phyloP scores from a whole-genome alignment of 2,329 filamentous ascomycete genomes.

The Ascochyta rabiei region DNA sequence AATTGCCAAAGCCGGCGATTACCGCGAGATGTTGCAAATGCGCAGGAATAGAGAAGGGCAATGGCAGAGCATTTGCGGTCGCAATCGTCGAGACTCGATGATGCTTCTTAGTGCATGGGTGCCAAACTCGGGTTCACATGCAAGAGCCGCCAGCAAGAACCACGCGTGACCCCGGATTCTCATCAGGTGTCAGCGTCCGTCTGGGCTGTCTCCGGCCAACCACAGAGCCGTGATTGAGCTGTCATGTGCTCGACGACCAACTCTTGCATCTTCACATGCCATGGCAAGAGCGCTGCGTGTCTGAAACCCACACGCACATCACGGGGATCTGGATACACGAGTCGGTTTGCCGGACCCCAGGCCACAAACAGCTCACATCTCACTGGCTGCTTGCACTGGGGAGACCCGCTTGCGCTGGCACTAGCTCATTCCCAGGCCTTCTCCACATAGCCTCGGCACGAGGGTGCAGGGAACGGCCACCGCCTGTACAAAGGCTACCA shows the following conservation, averaged over 20 bases:
- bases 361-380: slow-evolving; percentile 33
- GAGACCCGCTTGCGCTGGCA: slow-evolving; percentile 21
- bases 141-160: slow-evolving; percentile 6
- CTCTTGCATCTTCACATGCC: slow-evolving; percentile 18
- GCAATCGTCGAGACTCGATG: neutral
- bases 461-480: slow-evolving; percentile 22
- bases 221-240: slow-evolving; percentile 2
- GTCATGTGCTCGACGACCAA: slow-evolving; percentile 13
- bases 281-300: slow-evolving; percentile 3
- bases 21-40: neutral
- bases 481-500: slow-evolving; percentile 36
- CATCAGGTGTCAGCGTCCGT: slow-evolving; percentile 9
- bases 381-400: slow-evolving; percentile 30
- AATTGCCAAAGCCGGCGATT: slow-evolving; percentile 26
- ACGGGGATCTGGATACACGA: slow-evolving; percentile 10
- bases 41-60: neutral
- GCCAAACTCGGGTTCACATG: slow-evolving; percentile 16
- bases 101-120: slow-evolving; percentile 2
- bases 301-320: slow-evolving; percentile 8
- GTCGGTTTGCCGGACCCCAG: slow-evolving; percentile 14
- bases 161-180: slow-evolving; percentile 20
- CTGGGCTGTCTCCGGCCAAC: slow-evolving; percentile 4
- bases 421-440: slow-evolving; percentile 28
- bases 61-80: neutral
- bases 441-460: slow-evolving; percentile 42